A percentile compares a stretch with the other conserved stretches of the same genome.
Conservation (phyloP, 2,329 filamentous ascomycete genomes). For the Aspergillus persii region DNA sequence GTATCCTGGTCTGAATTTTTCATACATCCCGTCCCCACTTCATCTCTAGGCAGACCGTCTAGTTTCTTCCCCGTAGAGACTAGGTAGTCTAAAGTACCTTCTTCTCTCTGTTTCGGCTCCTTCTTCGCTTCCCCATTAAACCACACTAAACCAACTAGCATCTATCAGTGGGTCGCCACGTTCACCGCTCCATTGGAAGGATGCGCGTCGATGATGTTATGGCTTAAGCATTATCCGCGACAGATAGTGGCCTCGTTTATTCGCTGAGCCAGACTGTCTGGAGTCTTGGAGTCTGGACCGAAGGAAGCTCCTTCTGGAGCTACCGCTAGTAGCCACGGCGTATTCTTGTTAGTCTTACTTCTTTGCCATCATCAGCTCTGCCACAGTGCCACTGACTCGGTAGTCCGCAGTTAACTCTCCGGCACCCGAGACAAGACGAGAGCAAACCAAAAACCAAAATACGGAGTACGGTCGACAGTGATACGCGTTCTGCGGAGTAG, state of each 20-base stretch:
- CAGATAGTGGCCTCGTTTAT: background rate
- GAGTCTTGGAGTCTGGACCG: background rate
- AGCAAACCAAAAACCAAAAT: background rate
- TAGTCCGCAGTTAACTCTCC: background rate
- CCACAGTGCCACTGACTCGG: background rate
- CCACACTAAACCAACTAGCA: background rate
- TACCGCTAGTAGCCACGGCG: background rate
- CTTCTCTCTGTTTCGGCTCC: background rate
- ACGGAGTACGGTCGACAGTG: background rate
- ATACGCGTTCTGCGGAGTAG: background rate
- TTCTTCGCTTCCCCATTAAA: background rate
- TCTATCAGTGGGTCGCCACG: background rate
- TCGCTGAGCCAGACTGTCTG: background rate
- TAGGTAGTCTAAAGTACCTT: background rate
- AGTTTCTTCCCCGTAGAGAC: background rate
- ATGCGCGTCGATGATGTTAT: background rate
- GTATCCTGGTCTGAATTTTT: background rate
- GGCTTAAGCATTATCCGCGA: background rate
- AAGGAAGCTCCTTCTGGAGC: background rate
- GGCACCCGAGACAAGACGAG: background rate
- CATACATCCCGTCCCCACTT: background rate
- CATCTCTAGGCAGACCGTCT: background rate
- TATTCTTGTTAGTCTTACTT: background rate
- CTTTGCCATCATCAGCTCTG: background rate
- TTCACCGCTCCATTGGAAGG: background rate